phyloP scores from a whole-genome alignment of 73 alveolate genomes.

The Symbiodinium pilosum region DNA sequence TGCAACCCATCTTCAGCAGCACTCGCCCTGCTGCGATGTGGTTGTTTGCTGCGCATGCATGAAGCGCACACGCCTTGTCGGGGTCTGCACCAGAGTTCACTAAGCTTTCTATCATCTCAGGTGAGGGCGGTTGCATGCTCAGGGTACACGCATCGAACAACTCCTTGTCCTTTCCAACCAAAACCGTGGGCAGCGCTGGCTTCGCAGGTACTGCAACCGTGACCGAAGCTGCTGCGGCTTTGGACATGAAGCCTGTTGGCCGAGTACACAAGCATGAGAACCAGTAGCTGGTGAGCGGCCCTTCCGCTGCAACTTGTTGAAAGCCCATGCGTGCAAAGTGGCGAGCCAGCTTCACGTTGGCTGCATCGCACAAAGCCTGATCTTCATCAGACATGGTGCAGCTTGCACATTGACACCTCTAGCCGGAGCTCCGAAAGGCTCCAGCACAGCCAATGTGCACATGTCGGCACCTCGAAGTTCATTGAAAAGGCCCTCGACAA shows the following conservation, averaged over 20 bases:
- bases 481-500: neutral
- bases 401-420: neutral
- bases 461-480: neutral
- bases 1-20: neutral
- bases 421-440: neutral
- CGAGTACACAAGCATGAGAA: neutral
- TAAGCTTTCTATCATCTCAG: neutral
- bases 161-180: conserved; percentile 3
- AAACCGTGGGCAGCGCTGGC: neutral
- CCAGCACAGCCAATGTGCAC: conserved; percentile 11
- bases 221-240: neutral
- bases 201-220: neutral
- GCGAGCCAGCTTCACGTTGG: neutral
- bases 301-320: neutral
- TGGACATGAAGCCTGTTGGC: neutral
- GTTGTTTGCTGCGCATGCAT: conserved; percentile 1
- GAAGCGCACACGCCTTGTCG: conserved; percentile 1
- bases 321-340: neutral
- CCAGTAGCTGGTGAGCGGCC: neutral
- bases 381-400: neutral
- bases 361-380: neutral
- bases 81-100: conserved; percentile 11
- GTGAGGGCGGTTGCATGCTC: neutral
- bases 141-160: conserved; percentile 17
- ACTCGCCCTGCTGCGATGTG: conserved; percentile 1